Evolutionary conservation across 2,329 filamentous ascomycete genomes (phyloP).

Genomic region (Arthroderma sp.): DNA sequence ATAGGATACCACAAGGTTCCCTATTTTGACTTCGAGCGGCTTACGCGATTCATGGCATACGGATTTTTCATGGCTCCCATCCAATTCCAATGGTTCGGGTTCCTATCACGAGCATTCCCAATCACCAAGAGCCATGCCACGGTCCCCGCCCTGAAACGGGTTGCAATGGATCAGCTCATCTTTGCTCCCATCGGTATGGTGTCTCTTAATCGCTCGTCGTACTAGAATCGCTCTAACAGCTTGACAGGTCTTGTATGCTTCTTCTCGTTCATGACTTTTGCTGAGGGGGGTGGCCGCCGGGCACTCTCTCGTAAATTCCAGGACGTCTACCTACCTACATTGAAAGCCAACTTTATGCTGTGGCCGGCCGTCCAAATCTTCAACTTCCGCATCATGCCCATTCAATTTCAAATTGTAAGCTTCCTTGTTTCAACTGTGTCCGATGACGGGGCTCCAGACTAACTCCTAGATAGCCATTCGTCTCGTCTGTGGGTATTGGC

Average conservation of each 20-base stretch:
- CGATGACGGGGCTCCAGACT: not conserved
- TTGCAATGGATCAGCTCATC: conserved; percentile 81
- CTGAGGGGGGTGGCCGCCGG: conserved; percentile 75
- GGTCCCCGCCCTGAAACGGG: conserved; percentile 70
- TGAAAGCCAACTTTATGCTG: conserved; percentile 90
- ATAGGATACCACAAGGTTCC: conserved; percentile 52
- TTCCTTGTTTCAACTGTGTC: not conserved
- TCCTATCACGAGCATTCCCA: conserved; percentile 70
- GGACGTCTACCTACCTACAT: conserved; percentile 83
- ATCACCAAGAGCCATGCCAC: conserved; percentile 65
- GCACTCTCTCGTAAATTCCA: conserved; percentile 73
- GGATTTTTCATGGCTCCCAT: conserved; percentile 91
- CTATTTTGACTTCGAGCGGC: conserved; percentile 88
- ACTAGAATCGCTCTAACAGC: not conserved
- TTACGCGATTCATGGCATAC: conserved; percentile 93
- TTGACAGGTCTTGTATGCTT: conserved; percentile 59
- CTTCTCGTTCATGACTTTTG: conserved; percentile 92
- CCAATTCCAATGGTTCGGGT: conserved; percentile 92
- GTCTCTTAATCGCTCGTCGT: conserved; percentile 3
- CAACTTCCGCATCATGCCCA: conserved; percentile 90
- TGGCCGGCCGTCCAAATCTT: conserved; percentile 95
- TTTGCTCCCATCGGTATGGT: conserved; percentile 71
- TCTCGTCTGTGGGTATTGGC: conserved; percentile 81
- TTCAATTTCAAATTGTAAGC: conserved; percentile 91
- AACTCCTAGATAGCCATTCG: conserved; percentile 58